Evolutionary conservation across 805 yeast genomes (phyloP).

Genomic region (Tetrapisispora nanseiensis): DNA sequence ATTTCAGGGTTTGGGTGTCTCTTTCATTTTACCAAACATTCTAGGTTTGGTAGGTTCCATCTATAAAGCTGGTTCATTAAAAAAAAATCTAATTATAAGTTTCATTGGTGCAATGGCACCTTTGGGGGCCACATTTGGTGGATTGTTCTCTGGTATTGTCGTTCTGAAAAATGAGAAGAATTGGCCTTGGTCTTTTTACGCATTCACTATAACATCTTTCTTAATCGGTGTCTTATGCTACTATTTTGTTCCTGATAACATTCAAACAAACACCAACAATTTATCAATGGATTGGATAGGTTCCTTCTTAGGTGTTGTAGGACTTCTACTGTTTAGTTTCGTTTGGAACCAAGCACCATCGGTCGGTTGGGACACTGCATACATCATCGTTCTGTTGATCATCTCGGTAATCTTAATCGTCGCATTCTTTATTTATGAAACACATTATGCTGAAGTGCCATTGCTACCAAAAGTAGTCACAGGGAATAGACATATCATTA

Average conservation of each 20-base stretch:
- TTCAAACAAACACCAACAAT: slow-evolving; percentile 19
- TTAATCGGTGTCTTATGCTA: slow-evolving; percentile 11
- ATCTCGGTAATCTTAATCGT: slow-evolving; percentile 37
- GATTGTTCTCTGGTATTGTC: slow-evolving; percentile 41
- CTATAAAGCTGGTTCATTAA: slow-evolving; percentile 34
- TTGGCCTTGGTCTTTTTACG: slow-evolving; percentile 28
- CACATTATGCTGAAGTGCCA: slow-evolving; percentile 38
- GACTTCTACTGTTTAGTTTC: slow-evolving; percentile 54
- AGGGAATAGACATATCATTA: slow-evolving; percentile 32
- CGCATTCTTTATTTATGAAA: slow-evolving; percentile 42
- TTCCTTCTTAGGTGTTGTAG: slow-evolving; percentile 45
- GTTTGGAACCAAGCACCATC: slow-evolving; percentile 70
- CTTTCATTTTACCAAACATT: slow-evolving; percentile 49
- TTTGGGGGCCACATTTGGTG: slow-evolving; percentile 47
- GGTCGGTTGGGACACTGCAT: slow-evolving; percentile 55
- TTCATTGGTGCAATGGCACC: slow-evolving; percentile 53
- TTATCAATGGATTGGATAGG: slow-evolving; percentile 43
- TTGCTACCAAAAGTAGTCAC: slow-evolving; percentile 44
- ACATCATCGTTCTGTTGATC: slow-evolving; percentile 46
- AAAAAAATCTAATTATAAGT: slow-evolving; percentile 45
- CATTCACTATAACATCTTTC: slow-evolving; percentile 16
- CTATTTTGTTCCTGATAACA: slow-evolving; percentile 22
- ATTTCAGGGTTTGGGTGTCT: slow-evolving; percentile 54
- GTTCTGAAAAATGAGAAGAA: slow-evolving; percentile 12
- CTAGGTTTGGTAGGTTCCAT: slow-evolving; percentile 45